A percentile compares a stretch with the other conserved stretches of the same genome.
These are phyloP conservation scores for Pythium periplocum DNA, from an alignment of 352 stramenopile species.

Conservation along the genomic window DNA sequence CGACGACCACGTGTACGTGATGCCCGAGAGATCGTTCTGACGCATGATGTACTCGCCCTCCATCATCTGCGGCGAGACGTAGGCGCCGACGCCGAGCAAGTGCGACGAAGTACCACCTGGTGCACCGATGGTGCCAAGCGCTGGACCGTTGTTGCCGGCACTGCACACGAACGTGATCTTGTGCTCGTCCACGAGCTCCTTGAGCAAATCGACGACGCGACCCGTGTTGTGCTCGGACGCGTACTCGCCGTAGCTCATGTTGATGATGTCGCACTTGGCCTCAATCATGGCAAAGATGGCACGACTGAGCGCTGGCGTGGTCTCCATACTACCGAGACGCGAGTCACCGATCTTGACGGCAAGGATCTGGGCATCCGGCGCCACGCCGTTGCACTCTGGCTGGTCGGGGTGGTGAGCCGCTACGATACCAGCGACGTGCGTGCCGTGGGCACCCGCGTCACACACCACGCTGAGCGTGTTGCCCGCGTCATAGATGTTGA, in stretches of 20 bases:
- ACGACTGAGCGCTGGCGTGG: conserved; percentile 79
- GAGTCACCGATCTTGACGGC: conserved; percentile 95
- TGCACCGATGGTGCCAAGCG: conserved; percentile 90
- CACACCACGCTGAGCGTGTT: conserved; percentile 91
- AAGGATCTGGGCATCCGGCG: conserved; percentile 90
- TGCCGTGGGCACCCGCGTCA: conserved; percentile 92
- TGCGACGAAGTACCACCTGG: conserved; percentile 87
- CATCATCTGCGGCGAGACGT: conserved; percentile 95
- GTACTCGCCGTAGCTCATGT: conserved; percentile 97
- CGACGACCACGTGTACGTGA: conserved; percentile 91
- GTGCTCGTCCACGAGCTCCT: conserved; percentile 90
- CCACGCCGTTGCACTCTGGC: conserved; percentile 89
- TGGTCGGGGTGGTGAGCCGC: conserved; percentile 86
- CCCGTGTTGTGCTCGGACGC: conserved; percentile 83
- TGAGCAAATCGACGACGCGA: conserved; percentile 84
- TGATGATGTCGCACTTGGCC: conserved; percentile 91
- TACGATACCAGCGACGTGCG: conserved; percentile 94
- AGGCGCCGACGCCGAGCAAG: conserved; percentile 92
- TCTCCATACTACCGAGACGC: conserved; percentile 94
- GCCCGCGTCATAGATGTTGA: conserved; percentile 95
- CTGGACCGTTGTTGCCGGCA: conserved; percentile 96
- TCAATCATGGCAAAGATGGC: conserved; percentile 88
- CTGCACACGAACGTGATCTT: conserved; percentile 92
- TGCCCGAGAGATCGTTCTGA: conserved; percentile 50
- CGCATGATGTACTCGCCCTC: conserved; percentile 88